Percentiles rank a stretch among this genome's conserved stretches.
These are phyloP conservation scores for Herpetomonas samuelpessoai DNA, from an alignment of 208 protist species.

Conservation along the genomic window DNA sequence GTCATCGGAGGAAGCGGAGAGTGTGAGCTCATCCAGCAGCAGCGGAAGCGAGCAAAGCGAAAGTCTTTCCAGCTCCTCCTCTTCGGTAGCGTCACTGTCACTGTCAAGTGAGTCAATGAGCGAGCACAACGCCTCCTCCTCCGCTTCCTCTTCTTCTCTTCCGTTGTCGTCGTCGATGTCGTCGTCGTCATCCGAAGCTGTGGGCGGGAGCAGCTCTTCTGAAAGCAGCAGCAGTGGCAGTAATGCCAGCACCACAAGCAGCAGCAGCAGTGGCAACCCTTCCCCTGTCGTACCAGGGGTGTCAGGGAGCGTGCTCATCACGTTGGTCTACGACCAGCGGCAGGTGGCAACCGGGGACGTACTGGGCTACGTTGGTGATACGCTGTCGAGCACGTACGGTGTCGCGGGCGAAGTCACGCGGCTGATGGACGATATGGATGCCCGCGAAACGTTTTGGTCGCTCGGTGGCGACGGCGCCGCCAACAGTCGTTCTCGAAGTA, in stretches of 20 bases:
- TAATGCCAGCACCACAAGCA: slow-evolving; percentile 5
- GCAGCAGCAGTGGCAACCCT: slow-evolving; percentile 4
- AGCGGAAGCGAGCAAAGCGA: not conserved
- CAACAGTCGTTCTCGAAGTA: not conserved
- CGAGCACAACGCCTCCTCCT: too few relatives aligned
- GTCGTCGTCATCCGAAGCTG: too few relatives aligned
- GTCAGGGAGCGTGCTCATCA: not conserved
- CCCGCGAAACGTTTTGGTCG: not conserved
- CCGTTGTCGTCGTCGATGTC: too few relatives aligned
- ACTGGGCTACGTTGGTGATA: not conserved
- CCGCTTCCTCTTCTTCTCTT: too few relatives aligned
- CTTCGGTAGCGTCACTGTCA: too few relatives aligned
- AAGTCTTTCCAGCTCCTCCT: slow-evolving; percentile 1
- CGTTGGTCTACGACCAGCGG: slow-evolving; percentile 2
- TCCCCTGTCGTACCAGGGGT: too few relatives aligned
- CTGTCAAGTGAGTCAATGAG: too few relatives aligned
- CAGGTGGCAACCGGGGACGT: not conserved
- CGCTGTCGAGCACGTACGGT: not conserved
- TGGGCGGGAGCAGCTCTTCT: not conserved
- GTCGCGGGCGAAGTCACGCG: not conserved
- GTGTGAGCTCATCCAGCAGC: not conserved
- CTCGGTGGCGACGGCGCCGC: not conserved
- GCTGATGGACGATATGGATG: not conserved
- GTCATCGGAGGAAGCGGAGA: not conserved
- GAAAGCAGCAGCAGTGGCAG: not conserved